Evolutionary conservation across 2,329 filamentous ascomycete species (phyloP), one percentile per base, ranked within the genome.

Genomic region (Purpureocillium takamizusanense): DNA sequence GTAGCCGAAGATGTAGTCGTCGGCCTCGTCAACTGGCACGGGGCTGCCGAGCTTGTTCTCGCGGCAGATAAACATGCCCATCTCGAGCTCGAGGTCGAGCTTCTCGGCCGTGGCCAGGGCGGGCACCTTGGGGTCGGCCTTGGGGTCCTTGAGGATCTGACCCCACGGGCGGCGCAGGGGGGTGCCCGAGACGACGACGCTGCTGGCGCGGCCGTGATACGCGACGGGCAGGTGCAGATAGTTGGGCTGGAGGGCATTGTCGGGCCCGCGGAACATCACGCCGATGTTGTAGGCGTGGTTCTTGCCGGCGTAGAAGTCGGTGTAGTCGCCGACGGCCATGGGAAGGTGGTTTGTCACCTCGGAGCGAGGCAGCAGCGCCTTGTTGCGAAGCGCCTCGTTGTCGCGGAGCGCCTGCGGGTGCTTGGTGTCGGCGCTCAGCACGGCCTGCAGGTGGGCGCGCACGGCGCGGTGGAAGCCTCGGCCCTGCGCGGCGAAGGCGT

Each of bases 161-260:
- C 86, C 86, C 46, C 79, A 76, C 0, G 86, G 86, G 16, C 86
- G 71, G 15, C 72, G 70, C 41, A 92, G 78, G 0, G 78, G 74
- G 0, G 85, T 88, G 7, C 83, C 83, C 0, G 83, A 87, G 3
- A 83, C 65, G 2, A 89, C 81, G 8, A 90, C 74, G 4, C 81
- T 85, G 12, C 81, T 86, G 3, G 84, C 81, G 43, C 86, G 76
- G 4, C 85, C 83, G 55, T 92, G 86, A 50, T 92, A 92, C 1
- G 78, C 86, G 3, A 90, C 83, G 1, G 86, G 86, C 0, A 92
- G 66, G 48, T 89, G 81, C 36, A 74, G 83, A 58, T 90, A 92
- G 55, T 90, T 90, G 9, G 83, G 81, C 57, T 89, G 82, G 15
- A 92, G 66, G 0, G 84, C 83, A 47, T 87, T 85, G 13, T 74